These are phyloP conservation scores for Takashimella tepidaria DNA, from an alignment of 1,284 basidiomycete species.

Conservation along the genomic window DNA sequence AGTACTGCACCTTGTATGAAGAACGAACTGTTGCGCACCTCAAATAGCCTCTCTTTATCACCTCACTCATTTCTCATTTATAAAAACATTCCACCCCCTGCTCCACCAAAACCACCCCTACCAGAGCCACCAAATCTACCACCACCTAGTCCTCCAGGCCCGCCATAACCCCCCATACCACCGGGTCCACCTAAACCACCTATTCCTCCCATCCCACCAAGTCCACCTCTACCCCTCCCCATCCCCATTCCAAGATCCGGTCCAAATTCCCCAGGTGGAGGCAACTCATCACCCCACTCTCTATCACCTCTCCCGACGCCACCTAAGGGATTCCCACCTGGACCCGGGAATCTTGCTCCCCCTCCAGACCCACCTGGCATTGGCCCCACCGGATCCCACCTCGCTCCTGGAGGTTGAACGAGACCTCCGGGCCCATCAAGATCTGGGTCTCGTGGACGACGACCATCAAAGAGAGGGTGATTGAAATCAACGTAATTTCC, in stretches of 20 bases:
- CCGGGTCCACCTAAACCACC: conserved; percentile 18
- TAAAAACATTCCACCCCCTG: conserved; percentile 26
- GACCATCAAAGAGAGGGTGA: conserved; percentile 51
- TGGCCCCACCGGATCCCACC: conserved; percentile 54
- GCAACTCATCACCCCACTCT: conserved; percentile 45
- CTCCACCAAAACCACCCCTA: conserved; percentile 16
- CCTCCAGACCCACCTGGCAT: conserved; percentile 13
- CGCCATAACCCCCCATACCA: conserved; percentile 4
- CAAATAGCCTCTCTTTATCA: too few relatives aligned
- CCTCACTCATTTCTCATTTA: too few relatives aligned
- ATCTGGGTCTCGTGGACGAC: conserved; percentile 18
- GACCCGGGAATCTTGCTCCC: conserved; percentile 21
- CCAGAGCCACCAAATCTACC: conserved; percentile 14
- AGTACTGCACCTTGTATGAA: too few relatives aligned
- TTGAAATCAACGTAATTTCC: conserved; percentile 54
- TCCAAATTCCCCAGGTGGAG: conserved; percentile 45
- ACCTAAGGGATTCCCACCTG: conserved; percentile 36
- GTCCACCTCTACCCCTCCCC: conserved; percentile 13
- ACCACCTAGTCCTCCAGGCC: conserved; percentile 3
- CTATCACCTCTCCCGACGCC: conserved; percentile 37
- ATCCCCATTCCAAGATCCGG: conserved; percentile 35
- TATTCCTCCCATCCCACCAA: conserved; percentile 10
- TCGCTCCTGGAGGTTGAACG: conserved; percentile 49
- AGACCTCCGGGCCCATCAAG: conserved; percentile 34
- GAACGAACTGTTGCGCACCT: too few relatives aligned